Base-by-base conservation (phyloP, 352 stramenopile species). In the Phytophthora pistaciae region DNA sequence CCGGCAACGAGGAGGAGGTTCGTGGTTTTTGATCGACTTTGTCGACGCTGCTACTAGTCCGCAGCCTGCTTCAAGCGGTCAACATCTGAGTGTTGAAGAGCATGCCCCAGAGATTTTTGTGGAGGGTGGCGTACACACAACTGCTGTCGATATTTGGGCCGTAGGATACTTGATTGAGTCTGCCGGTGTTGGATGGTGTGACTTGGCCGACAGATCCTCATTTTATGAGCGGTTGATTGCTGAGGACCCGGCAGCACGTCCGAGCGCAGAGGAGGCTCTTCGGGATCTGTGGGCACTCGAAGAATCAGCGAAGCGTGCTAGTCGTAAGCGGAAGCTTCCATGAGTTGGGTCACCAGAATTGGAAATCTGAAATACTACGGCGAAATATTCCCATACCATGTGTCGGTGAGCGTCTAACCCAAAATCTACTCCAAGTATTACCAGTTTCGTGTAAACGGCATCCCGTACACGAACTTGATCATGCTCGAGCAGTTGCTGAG, bases 401-500 rank as follows among this genome's bases (percentile, higher is more conserved):
- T 29, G 25, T 29, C 25, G 25, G 25, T 29, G 25, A 29, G 25
- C 5, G 25, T 29, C 25, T 29, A 29, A 29, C 25, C n/a, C n/a
- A n/a, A 29, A 29, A 5, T 29, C 3, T 29, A 29, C 25, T 29
- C 25, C 25, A 29, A 4, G 25, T 29, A n/a, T n/a, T n/a, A 29
- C 25, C 25, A 5, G 25, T 29, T 29, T 29, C 25, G 5, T 29
- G 25, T 29, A 29, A 29, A 29, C 25, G 25, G 3, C 25, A 29
- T 4, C 25, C 3, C 25, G 25, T 5, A 5, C 25, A 29, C 25
- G 25, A 27, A 29, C 3, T 64, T 96, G 46, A 70, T 85, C 59
- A 90, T 92, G 80, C 74, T 97, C 6, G 87, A 93, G 56, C 76
- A 75, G 1, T 59, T 94, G 3, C 49, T 96, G 10, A 63, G 71